Evolutionary conservation across 2,329 filamentous ascomycete species (phyloP), one percentile per base, ranked within the genome.

Genomic region (Drechslerella stenobrocha): DNA sequence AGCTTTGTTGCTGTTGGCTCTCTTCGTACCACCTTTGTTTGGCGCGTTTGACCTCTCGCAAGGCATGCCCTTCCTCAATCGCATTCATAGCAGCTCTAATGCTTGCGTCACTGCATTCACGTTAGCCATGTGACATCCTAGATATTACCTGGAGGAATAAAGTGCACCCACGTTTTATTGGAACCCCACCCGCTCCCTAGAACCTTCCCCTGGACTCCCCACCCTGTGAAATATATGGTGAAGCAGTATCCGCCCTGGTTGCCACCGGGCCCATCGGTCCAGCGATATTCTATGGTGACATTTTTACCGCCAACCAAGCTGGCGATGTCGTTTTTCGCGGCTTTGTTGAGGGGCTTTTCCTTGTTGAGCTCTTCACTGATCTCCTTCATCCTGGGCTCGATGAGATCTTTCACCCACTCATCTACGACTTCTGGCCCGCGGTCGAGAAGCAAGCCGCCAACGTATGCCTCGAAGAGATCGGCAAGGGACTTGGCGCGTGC

Each of bases 381-480:
- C 22, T 71, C 70, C 47, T 50, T 56, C 44, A 73, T 42, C 44
- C 69, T 71, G 1, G 72, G 71, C 18, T 70, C 72, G 42, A 73
- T 72, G 15, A 73, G 46, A 44, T 58, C 58, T 28, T 64, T 52
- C 4, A 73, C 18, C 71, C 71, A 73, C 24, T 69, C 57, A 24
- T 65, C 67, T 2, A 70, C 70, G 11, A 65, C 52, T 4, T 70
- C 59, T 1, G 65, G 59, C 5, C 67, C 67, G 18, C 55, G 53
- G 30, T 73, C 72, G 15, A 73, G 58, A 2, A 73, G 65, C 3
- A 73, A 45, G 8, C 70, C 72, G 3, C 72, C 72, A 40, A 73
- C 69, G 46, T 73, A 73, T 1, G 72, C 72, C 50, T 73, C 72
- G 24, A 73, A 73, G n/a, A 72, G 58, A 42, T 73, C 72, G 34